Conservation (phyloP, 2,329 filamentous ascomycete species). For the Endocalyx cinctus region DNA sequence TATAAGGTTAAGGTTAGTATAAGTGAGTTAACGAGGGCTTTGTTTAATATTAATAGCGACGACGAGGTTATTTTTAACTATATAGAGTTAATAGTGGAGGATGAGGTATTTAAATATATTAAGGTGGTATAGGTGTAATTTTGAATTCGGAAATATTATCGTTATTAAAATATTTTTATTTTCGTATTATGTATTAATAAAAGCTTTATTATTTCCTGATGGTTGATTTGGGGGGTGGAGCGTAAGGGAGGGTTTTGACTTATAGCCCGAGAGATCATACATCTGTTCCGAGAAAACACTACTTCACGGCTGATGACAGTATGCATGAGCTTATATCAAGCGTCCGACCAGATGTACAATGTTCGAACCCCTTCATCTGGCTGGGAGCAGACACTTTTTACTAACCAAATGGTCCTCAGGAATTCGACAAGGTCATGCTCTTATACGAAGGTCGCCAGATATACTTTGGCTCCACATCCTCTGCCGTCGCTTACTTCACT, state of each 20-base stretch:
- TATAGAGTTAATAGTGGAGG: no score
- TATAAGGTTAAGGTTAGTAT: no score
- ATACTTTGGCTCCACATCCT: slow-evolving; percentile 53
- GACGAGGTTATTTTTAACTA: no score
- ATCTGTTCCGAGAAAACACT: slow-evolving; percentile 39
- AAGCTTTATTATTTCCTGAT: background rate
- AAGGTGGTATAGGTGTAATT: no score
- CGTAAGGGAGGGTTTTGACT: background rate
- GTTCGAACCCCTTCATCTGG: background rate
- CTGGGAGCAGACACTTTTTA: background rate
- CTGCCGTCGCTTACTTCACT: slow-evolving; percentile 59
- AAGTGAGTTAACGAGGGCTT: no score
- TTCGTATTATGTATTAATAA: background rate
- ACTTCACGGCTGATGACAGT: slow-evolving; percentile 62
- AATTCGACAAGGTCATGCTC: slow-evolving; percentile 17
- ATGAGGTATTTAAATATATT: no score
- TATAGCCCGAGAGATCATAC: slow-evolving; percentile 19
- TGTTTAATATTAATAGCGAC: no score
- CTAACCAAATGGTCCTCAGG: background rate
- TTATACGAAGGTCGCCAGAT: slow-evolving; percentile 57
- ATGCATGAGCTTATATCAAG: background rate
- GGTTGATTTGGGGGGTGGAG: no score
- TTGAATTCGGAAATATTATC: background rate
- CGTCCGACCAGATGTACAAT: background rate
- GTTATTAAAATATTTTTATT: background rate